Base-by-base conservation (phyloP, 768 basidiomycete species). In the Lentinula sp. region DNA sequence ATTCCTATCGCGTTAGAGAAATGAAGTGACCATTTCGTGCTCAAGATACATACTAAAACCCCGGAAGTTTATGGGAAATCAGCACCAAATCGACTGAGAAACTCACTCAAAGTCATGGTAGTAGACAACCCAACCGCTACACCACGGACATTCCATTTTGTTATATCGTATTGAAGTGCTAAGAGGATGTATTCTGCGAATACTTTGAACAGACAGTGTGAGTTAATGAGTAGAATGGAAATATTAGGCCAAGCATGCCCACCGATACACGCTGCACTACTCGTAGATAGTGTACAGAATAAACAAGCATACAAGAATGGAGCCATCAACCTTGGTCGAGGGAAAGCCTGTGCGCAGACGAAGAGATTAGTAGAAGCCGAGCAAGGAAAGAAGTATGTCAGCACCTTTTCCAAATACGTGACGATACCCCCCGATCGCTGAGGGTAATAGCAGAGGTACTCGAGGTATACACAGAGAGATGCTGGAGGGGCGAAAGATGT, bases 1-100 rank as follows among this genome's bases (percentile, higher is more conserved):
- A 79, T 66, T 6, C 86, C 87, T 5, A 89, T 79, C n/a, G 73
- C 62, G 65, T 88, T 86, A 66, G 86, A 85, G 5, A 88, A 70
- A n/a, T 79, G 79, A 1, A 88, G 66, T 6, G 86, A 86, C 72
- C 77, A 79, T 33, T 76, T 76, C n/a, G 46, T 48, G 46, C 46
- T 48, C 0, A 48, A n/a, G 12, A 48, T 48, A 12, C 46, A 48
- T 9, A 48, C 46, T 48, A 9, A 9, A 12, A 16, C 9, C 16
- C 0, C 9, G 18, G 18, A 16, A 48, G 46, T 48, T 43, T 9
- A 28, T 23, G 20, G 46, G n/a, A 23, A 20, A 5, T 10, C 23
- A 23, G 46, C 7, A 20, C 45, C 9, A 46, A 23, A 46, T n/a
- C 18, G 13, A n/a, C 6, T n/a, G 8, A 18, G 42, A 43, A 6